phyloP scores from a whole-genome alignment of 2,329 filamentous ascomycete species.

The Plenodomus lindquistii region DNA sequence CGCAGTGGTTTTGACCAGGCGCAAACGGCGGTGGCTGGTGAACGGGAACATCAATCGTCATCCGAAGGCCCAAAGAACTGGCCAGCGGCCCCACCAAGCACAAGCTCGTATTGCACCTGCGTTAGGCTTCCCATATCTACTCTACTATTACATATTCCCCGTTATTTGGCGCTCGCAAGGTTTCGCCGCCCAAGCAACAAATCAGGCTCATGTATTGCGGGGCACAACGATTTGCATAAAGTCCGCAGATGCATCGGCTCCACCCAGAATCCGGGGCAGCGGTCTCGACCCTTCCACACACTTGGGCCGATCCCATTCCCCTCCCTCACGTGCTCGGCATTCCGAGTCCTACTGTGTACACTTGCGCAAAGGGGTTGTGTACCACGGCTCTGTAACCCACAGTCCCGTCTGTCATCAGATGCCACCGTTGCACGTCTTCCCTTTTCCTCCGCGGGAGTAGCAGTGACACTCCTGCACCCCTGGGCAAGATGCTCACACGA shows the following conservation, averaged over 20 bases:
- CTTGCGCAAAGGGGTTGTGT: constrained; percentile 13
- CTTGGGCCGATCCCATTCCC: constrained; percentile 14
- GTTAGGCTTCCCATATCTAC: neutral
- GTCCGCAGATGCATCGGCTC: neutral
- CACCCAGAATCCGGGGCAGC: neutral
- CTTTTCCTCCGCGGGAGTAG: neutral
- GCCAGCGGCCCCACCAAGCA: neutral
- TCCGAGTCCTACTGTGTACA: constrained; percentile 18
- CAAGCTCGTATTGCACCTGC: neutral
- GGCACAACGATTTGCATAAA: neutral
- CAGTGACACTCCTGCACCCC: neutral
- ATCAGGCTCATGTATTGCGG: neutral
- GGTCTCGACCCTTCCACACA: constrained; percentile 13
- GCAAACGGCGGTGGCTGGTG: neutral
- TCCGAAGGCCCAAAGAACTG: neutral
- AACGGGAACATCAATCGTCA: neutral
- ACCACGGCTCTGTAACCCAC: neutral
- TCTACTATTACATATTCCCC: neutral
- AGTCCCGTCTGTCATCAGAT: constrained; percentile 2
- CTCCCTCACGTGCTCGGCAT: constrained; percentile 23
- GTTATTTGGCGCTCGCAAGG: neutral
- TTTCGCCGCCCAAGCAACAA: neutral
- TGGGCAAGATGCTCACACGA: constrained; percentile 33
- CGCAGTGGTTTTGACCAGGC: neutral
- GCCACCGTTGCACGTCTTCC: constrained; percentile 2